Conservation (phyloP, 441 rosid species). For the Jatropha multifida region DNA sequence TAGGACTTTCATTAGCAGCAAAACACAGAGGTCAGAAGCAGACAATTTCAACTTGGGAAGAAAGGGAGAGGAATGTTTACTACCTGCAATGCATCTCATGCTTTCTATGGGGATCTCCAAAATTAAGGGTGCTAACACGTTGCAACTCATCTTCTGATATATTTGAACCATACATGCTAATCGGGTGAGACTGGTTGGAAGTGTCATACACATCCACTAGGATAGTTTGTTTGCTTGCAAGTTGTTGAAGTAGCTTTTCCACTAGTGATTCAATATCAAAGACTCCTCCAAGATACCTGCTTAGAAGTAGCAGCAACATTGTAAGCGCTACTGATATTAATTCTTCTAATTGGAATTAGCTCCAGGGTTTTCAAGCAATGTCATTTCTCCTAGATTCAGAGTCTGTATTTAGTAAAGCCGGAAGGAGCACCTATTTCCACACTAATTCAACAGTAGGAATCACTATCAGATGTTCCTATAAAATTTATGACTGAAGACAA, state of each 20-base stretch:
- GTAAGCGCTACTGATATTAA: slow-evolving; percentile 13
- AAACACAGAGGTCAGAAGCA: background rate
- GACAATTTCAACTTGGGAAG: slow-evolving; percentile 16
- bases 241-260: slow-evolving; percentile 88
- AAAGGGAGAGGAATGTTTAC: slow-evolving; percentile 18
- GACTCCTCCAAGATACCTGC: slow-evolving; percentile 89
- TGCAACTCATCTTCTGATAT: slow-evolving; percentile 52
- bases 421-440: background rate
- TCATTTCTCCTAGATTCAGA: background rate
- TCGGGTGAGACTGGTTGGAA: slow-evolving; percentile 60
- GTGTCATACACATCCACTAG: slow-evolving; percentile 87
- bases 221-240: slow-evolving; percentile 90
- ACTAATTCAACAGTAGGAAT: background rate
- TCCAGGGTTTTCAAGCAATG: background rate
- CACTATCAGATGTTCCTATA: background rate
- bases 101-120: slow-evolving; percentile 90
- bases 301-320: slow-evolving; percentile 15
- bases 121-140: slow-evolving; percentile 64
- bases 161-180: slow-evolving; percentile 89
- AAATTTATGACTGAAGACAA: background rate
- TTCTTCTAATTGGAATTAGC: slow-evolving; percentile 3
- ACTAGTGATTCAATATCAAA: slow-evolving; percentile 85
- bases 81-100: slow-evolving; percentile 98
- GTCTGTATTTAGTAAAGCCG: background rate
- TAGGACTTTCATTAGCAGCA: background rate